Conservation (phyloP, 305 asterid species). For the Fraxinus baroniana region DNA sequence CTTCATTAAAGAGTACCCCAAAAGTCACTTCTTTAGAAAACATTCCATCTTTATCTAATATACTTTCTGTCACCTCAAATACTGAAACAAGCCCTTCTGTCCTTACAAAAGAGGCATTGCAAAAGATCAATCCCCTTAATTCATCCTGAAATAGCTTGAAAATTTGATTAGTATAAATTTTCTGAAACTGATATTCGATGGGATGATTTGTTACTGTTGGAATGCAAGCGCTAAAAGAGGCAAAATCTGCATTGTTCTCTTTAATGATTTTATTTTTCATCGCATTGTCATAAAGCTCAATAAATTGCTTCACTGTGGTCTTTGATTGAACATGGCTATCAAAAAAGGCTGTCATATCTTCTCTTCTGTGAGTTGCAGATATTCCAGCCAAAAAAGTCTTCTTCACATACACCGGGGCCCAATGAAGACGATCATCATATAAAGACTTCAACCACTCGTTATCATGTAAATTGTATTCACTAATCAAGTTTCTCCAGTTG, state of each 20-base stretch:
- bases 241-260: constrained; percentile 4
- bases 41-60: not conserved
- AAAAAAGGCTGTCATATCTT: not conserved
- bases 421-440: not conserved
- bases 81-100: not conserved
- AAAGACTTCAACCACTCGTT: constrained; percentile 7
- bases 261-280: not conserved
- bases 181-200: not conserved
- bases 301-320: constrained; percentile 1
- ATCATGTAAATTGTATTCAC: not conserved
- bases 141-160: not conserved
- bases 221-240: not conserved
- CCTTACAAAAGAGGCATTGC: not conserved
- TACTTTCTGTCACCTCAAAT: constrained; percentile 2
- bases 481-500: not conserved
- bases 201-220: not conserved
- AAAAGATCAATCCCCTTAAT: not conserved
- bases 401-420: not conserved
- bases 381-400: not conserved
- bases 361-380: not conserved
- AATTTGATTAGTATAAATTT: not conserved
- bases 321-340: not conserved
- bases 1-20: not conserved
- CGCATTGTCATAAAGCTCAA: not conserved
- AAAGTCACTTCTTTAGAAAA: not conserved